Evolutionary conservation across 2,329 filamentous ascomycete genomes (phyloP).

Genomic region (Alternaria sp.): DNA sequence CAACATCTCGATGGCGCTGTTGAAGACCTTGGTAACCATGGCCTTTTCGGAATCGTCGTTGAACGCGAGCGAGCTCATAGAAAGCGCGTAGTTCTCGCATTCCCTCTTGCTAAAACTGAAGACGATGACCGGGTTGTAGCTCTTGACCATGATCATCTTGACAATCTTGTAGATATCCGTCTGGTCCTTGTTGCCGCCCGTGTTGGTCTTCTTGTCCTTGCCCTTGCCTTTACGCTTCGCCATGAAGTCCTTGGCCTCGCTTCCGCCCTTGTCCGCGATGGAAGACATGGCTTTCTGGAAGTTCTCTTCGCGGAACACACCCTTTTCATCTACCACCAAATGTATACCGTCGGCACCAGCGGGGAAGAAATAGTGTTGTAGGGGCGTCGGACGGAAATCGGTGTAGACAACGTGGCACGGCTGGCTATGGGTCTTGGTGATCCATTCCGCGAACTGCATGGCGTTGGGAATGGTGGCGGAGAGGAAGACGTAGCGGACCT

Average conservation of each 20-base stretch:
- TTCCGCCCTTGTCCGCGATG: constrained; percentile 85
- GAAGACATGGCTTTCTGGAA: constrained; percentile 95
- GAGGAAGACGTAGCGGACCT: constrained; percentile 97
- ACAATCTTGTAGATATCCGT: constrained; percentile 97
- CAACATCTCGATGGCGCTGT: constrained; percentile 88
- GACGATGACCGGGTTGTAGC: constrained; percentile 96
- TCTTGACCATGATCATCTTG: constrained; percentile 97
- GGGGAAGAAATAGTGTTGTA: constrained; percentile 98
- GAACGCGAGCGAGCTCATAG: constrained; percentile 87
- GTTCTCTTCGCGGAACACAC: constrained; percentile 93
- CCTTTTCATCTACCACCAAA: constrained; percentile 95
- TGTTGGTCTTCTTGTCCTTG: constrained; percentile 90
- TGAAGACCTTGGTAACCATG: constrained; percentile 93
- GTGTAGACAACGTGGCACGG: constrained; percentile 99
- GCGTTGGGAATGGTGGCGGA: constrained; percentile 98
- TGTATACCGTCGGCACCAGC: constrained; percentile 91
- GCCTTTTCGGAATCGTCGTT: constrained; percentile 95
- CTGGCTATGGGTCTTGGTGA: constrained; percentile 95
- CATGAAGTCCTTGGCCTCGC: constrained; percentile 78
- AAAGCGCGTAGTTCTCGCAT: constrained; percentile 87
- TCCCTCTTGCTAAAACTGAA: constrained; percentile 99
- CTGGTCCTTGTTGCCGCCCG: constrained; percentile 70
- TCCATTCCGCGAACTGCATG: constrained; percentile 99
- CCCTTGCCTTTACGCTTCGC: constrained; percentile 85
- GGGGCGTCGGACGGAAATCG: constrained; percentile 92